Conservation (phyloP, 1,284 basidiomycete species). For the Rhodotorula sp. region DNA sequence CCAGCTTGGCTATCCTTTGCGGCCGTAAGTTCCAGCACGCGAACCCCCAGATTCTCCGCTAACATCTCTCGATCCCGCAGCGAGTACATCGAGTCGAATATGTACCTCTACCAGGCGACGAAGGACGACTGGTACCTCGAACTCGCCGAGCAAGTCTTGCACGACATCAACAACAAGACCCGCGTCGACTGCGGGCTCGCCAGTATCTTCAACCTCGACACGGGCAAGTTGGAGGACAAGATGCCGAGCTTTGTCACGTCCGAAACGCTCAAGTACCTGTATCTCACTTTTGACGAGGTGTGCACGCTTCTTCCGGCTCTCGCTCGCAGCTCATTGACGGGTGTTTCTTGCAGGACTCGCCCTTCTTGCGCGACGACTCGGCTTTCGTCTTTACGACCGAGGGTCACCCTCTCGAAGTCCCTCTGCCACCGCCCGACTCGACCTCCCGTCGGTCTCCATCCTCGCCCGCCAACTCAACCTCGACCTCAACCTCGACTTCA, state of each 20-base stretch:
- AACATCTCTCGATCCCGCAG: no score
- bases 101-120: constrained; percentile 92
- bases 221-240: constrained; percentile 55
- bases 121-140: constrained; percentile 85
- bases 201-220: constrained; percentile 72
- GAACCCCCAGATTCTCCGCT: no score
- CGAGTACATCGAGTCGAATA: constrained; percentile 85
- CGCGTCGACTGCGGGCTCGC: constrained; percentile 82
- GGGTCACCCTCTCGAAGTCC: constrained; percentile 77
- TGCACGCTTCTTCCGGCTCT: neutral
- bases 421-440: constrained; percentile 7
- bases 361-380: constrained; percentile 68
- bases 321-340: no score
- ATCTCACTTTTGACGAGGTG: constrained; percentile 78
- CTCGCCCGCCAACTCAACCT: neutral
- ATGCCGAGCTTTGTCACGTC: constrained; percentile 36
- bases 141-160: constrained; percentile 76
- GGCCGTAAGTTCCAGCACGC: constrained; percentile 49
- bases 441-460: neutral
- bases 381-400: constrained; percentile 88
- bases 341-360: constrained; percentile 54
- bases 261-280: constrained; percentile 63
- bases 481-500: neutral
- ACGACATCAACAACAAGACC: constrained; percentile 68
- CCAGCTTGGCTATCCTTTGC: constrained; percentile 40